Conservation (phyloP, 1,284 basidiomycete genomes). For the Trametes pubescens region DNA sequence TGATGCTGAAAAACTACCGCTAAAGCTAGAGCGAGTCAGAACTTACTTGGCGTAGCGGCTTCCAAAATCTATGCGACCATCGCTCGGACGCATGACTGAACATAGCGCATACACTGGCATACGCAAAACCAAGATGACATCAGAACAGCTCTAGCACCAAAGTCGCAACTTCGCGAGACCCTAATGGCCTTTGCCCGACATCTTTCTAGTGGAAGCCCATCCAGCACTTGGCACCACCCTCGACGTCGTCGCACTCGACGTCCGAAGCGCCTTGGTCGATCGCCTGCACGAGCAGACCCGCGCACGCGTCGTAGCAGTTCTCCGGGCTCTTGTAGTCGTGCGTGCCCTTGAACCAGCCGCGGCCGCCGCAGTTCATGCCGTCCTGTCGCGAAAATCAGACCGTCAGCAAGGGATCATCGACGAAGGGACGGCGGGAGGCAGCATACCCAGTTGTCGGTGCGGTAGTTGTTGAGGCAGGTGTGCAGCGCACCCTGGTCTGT, state of each 20-base stretch:
- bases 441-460: slow-evolving; percentile 16
- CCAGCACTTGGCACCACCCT: slow-evolving; percentile 17
- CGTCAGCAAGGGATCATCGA: neutral
- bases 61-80: no score
- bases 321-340: slow-evolving; percentile 14
- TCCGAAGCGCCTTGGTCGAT: slow-evolving; percentile 17
- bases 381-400: neutral
- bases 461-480: slow-evolving; percentile 17
- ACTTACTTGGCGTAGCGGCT: no score
- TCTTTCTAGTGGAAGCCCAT: slow-evolving; percentile 13
- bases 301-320: slow-evolving; percentile 23
- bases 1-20: no score
- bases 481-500: slow-evolving; percentile 14
- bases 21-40: no score
- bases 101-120: no score
- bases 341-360: slow-evolving; percentile 20
- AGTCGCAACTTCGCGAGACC: no score
- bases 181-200: no score
- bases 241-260: slow-evolving; percentile 19
- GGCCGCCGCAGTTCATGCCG: slow-evolving; percentile 11
- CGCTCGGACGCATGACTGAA: no score
- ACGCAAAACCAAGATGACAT: no score
- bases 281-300: slow-evolving; percentile 4
- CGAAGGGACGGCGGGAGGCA: neutral
- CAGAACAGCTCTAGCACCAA: no score